Percentiles rank a stretch among this genome's conserved stretches.
phyloP scores from a whole-genome alignment of 345 rosid genomes.

The Moricandia arvensis region DNA sequence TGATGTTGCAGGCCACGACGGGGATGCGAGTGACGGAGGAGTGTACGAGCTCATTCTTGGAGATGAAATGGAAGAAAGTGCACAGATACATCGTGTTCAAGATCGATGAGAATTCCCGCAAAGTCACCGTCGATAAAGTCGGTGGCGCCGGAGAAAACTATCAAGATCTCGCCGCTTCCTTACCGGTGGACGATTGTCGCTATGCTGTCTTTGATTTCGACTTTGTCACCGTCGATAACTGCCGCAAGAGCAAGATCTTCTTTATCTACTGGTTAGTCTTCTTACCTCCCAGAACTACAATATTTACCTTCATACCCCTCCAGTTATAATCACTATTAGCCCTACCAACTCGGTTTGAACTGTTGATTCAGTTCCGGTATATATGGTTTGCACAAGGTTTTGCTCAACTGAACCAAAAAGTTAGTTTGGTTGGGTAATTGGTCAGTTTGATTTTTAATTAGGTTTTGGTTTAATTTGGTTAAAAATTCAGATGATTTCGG shows the following conservation, averaged over 20 bases:
- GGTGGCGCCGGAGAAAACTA: conserved; percentile 86
- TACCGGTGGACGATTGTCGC: conserved; percentile 86
- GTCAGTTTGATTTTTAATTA: not conserved
- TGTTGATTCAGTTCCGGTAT: not conserved
- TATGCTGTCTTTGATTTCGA: conserved; percentile 94
- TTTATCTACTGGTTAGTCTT: conserved; percentile 82
- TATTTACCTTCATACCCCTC: conserved; percentile 8
- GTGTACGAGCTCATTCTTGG: conserved; percentile 86
- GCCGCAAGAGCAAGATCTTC: conserved; percentile 99
- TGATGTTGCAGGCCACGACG: conserved; percentile 64
- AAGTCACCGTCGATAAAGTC: conserved; percentile 85
- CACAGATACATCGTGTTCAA: conserved; percentile 83
- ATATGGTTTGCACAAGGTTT: not conserved
- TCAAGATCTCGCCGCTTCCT: conserved; percentile 66
- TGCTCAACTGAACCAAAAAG: not conserved
- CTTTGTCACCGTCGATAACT: conserved; percentile 87
- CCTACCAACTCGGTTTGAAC: not conserved
- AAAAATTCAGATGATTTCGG: not conserved
- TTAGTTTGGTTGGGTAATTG: not conserved
- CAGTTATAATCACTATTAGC: not conserved
- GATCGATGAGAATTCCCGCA: conserved; percentile 86
- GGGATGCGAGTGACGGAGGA: conserved; percentile 93
- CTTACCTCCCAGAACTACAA: not conserved
- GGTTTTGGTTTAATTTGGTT: not conserved
- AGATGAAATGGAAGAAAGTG: conserved; percentile 93